These are phyloP conservation scores for Fusarium sp. DNA, from an alignment of 2,329 filamentous ascomycete species.

Conservation along the genomic window DNA sequence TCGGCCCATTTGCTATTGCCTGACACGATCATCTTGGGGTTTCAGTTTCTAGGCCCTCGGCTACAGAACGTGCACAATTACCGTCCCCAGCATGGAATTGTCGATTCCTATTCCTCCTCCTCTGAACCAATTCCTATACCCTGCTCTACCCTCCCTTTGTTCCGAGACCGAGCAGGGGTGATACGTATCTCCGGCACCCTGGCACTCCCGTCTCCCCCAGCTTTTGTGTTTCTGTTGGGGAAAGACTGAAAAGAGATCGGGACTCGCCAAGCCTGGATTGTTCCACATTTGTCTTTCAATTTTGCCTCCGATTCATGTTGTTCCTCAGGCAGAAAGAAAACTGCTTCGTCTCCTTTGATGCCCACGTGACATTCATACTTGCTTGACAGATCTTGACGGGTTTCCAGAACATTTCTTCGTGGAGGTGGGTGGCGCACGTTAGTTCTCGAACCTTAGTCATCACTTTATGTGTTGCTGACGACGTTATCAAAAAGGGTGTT, in stretches of 20 bases:
- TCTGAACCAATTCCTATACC: neutral
- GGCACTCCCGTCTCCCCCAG: conserved; percentile 44
- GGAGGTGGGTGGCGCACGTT: neutral
- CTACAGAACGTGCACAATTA: neutral
- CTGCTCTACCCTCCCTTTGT: conserved; percentile 30
- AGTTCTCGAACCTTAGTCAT: neutral
- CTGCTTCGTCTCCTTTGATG: neutral
- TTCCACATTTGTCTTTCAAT: conserved; percentile 16
- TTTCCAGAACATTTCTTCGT: conserved; percentile 1
- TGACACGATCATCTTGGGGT: conserved; percentile 27
- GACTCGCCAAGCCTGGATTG: conserved; percentile 36
- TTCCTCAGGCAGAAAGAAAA: conserved; percentile 14
- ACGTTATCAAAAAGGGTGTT: neutral
- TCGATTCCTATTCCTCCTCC: conserved; percentile 2
- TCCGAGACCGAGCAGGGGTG: conserved; percentile 15
- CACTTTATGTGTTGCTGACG: neutral
- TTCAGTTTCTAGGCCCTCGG: conserved; percentile 8
- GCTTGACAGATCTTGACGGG: neutral
- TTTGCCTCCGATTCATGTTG: conserved; percentile 8
- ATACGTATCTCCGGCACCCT: conserved; percentile 31
- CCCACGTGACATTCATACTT: conserved; percentile 26
- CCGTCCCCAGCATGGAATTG: conserved; percentile 3
- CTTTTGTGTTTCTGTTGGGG: conserved; percentile 14
- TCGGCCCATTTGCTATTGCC: conserved; percentile 39
- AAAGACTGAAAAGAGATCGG: conserved; percentile 44